These are phyloP conservation scores for Saccharomycopsis guyanensis DNA, from an alignment of 805 yeast species.

Conservation along the genomic window DNA sequence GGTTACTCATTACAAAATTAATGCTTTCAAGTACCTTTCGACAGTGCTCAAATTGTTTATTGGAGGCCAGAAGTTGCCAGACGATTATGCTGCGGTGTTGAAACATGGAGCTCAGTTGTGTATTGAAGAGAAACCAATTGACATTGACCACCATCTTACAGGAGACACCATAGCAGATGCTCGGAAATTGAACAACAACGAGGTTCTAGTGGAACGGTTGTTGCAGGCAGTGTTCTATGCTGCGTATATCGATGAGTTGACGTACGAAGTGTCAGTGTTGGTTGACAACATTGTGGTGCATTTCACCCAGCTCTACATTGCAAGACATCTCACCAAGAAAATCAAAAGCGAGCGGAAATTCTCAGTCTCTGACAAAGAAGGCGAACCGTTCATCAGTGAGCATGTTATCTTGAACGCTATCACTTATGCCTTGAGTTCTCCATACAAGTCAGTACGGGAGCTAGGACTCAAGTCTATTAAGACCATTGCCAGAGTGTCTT, in stretches of 20 bases:
- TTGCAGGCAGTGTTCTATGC: conserved; percentile 70
- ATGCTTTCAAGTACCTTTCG: conserved; percentile 69
- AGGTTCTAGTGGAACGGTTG: conserved; percentile 54
- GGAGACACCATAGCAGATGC: conserved; percentile 43
- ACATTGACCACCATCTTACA: conserved; percentile 36
- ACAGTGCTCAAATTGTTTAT: conserved; percentile 62
- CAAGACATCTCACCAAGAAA: conserved; percentile 62
- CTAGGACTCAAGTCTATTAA: conserved; percentile 65
- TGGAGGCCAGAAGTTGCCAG: conserved; percentile 36
- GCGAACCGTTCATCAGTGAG: conserved; percentile 60
- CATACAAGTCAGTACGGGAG: conserved; percentile 59
- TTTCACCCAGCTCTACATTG: conserved; percentile 68
- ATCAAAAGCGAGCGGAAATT: conserved; percentile 63
- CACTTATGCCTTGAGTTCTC: conserved; percentile 71
- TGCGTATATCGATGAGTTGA: conserved; percentile 63
- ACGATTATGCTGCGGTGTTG: conserved; percentile 35
- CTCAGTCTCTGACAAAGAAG: conserved; percentile 73
- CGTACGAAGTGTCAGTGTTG: conserved; percentile 56
- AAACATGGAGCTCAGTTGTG: conserved; percentile 42
- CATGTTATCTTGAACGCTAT: conserved; percentile 67
- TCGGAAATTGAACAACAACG: conserved; percentile 48
- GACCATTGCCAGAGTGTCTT: conserved; percentile 44
- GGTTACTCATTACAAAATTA: conserved; percentile 57
- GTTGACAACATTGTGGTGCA: conserved; percentile 69
- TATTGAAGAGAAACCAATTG: conserved; percentile 30